phyloP scores from a whole-genome alignment of 176 grass and related monocot species.

The Themeda triandra region DNA sequence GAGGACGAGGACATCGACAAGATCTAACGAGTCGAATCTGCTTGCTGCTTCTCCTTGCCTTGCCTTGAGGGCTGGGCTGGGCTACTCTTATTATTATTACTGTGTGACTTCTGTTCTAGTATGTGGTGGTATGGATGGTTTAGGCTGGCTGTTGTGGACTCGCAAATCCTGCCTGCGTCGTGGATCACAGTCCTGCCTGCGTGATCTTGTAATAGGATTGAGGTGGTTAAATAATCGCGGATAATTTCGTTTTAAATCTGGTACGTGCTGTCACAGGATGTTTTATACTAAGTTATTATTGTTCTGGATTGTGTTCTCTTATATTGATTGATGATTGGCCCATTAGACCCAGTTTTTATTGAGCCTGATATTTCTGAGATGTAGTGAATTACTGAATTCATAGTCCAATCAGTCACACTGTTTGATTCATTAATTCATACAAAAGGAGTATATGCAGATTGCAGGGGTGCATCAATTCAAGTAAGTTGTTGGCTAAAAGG shows the following conservation, averaged over 20 bases:
- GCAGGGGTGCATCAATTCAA: not conserved
- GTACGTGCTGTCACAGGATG: not conserved
- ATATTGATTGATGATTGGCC: not conserved
- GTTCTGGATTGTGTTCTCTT: not conserved
- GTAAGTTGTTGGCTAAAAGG: not conserved
- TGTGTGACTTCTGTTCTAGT: not conserved
- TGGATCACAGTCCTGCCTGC: not conserved
- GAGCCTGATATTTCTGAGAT: not conserved
- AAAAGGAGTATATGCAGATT: not conserved
- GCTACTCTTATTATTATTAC: not conserved
- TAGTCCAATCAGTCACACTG: not conserved
- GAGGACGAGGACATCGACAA: slow-evolving; percentile 96
- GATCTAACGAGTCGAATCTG: slow-evolving; percentile 30
- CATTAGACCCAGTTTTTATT: not conserved
- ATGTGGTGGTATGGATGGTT: slow-evolving; percentile 1
- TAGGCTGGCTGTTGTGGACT: not conserved
- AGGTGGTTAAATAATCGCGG: slow-evolving; percentile 24
- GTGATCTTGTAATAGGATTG: slow-evolving; percentile 2
- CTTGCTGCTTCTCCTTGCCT: not conserved
- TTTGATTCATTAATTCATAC: not conserved
- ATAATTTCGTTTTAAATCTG: slow-evolving; percentile 3
- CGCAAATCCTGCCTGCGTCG: too few species aligned
- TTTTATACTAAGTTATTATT: not conserved
- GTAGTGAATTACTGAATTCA: not conserved
- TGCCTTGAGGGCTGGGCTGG: too few species aligned